Evolutionary conservation across 805 yeast genomes (phyloP), one percentile per base, ranked within the genome.

Genomic region (Wickerhamomyces kurtzmanii): DNA sequence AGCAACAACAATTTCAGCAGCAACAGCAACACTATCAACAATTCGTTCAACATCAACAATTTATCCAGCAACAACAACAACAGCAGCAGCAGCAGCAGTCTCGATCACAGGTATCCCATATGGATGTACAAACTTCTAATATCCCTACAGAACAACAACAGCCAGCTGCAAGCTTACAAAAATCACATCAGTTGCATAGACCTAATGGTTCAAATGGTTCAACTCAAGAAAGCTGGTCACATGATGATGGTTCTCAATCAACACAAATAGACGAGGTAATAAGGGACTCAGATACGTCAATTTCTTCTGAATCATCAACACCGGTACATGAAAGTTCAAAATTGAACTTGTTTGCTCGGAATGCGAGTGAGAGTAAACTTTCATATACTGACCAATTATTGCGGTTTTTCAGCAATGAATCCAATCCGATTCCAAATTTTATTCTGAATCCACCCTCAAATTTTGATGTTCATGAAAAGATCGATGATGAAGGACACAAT

Each of bases 401-500:
- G 26, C 57, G 59, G n/a, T 74, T 59, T 45, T 71, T 75, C 38
- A 58, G 70, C 26, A 71, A 42, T 18, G 46, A 49, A 11, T 32
- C 51, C 2, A 47, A 45, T 11, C 43, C 46, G 16, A 47, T 47
- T 10, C 53, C 59, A 20, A 42, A 47, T 22, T 42, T 39, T 38
- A 58, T 67, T 29, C 45, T 75, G 16, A 54, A 61, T 28, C 80
- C 82, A 5, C 87, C 89, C 1, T 55, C 59, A 20, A 70, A 72
- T 40, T 71, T 78, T 32, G 68, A 75, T 39, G 68, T 79, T 29
- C 72, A 78, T 45, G 77, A 68, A 33, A 65, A 77, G 3, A 74
- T 82, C 13, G 94, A 82, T 43, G 74, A 73, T 34, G 91, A 82
- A 39, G 89, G 89, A 0, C 86, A 82, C 44, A 75, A 87, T 0